Evolutionary conservation across 106 monocot genomes (phyloP), one percentile per base, ranked within the genome.

Genomic region (Dendrobium officinale): DNA sequence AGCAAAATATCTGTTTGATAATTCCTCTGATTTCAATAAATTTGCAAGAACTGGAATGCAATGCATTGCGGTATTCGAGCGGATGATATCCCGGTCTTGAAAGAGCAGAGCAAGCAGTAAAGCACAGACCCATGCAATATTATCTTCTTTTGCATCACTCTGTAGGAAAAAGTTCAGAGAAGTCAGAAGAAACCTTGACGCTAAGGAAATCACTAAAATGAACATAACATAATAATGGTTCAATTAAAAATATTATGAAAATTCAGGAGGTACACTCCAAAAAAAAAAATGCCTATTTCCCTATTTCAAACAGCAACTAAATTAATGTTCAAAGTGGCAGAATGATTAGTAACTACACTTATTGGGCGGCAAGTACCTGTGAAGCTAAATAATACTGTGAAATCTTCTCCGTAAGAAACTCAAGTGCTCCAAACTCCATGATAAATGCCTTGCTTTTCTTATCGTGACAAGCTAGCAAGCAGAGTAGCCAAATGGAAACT

Each of bases 1-100:
- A 77, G 99, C 91, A 85, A 99, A 99, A 85, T 95, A 99, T 82
- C 88, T 88, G 67, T 88, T 84, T 76, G 88, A 85, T 75, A 85
- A 84, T 77, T 93, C 95, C 42, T 99, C 99, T 77, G 95, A 93
- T 81, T 88, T 89, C 76, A 99, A 76, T 22, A 99, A 79, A 80
- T 83, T 95, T 55, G 93, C 83, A 18, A 99, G 88, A 33, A 90
- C 87, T 43, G 99, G 93, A 87, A 99, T 99, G n/a, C 90, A 88
- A 70, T 83, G 82, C 82, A 90, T 81, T 49, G 91, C 83, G 55
- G 88, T 75, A 80, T 90, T 87, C 77, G 83, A 91, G 51, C 95
- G 85, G 55, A 88, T 91, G 49, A 91, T 85, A 66, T 93, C 92
- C 85, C 90, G 84, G 54, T 95, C 90, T 83, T 86, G 86, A 80